These are phyloP conservation scores for Cicer judaicum DNA, from an alignment of 306 rosid species.

Conservation along the genomic window DNA sequence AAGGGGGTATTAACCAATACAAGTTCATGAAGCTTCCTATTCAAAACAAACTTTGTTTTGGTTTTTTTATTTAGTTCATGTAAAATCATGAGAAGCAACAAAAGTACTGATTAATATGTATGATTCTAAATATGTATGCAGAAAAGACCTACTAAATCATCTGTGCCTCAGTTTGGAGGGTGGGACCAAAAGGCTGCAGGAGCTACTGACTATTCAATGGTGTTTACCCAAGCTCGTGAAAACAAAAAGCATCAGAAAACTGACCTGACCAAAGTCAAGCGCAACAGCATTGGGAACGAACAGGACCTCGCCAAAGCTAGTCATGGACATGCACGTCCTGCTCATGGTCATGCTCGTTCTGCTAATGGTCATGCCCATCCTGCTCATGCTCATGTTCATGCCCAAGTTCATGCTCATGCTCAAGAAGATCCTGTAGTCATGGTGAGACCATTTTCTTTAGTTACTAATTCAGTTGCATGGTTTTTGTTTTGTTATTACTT, in stretches of 20 bases:
- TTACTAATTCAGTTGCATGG: neutral
- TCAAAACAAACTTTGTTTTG: neutral
- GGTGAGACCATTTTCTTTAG: conserved; percentile 42
- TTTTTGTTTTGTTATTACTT: neutral
- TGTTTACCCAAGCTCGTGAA: conserved; percentile 76
- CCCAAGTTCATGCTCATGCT: conserved; percentile 17
- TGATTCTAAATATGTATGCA: conserved; percentile 36
- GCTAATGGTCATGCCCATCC: conserved; percentile 2
- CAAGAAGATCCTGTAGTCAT: conserved; percentile 39
- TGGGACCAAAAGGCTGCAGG: conserved; percentile 68
- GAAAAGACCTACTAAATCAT: conserved; percentile 48
- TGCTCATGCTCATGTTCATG: conserved; percentile 24
- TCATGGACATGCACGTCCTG: conserved; percentile 18
- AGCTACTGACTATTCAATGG: conserved; percentile 63
- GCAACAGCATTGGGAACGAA: conserved; percentile 51
- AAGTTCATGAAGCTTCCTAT: conserved; percentile 5
- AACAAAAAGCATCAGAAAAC: conserved; percentile 60
- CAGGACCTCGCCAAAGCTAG: neutral
- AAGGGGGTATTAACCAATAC: conserved; percentile 20
- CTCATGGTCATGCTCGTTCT: conserved; percentile 1
- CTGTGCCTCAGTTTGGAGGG: conserved; percentile 90
- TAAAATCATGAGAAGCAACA: conserved; percentile 21
- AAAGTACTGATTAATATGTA: neutral
- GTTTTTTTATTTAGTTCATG: neutral
- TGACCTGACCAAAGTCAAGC: conserved; percentile 58